Conservation (phyloP, 1,284 basidiomycete genomes). For the Leccinum insolens region DNA sequence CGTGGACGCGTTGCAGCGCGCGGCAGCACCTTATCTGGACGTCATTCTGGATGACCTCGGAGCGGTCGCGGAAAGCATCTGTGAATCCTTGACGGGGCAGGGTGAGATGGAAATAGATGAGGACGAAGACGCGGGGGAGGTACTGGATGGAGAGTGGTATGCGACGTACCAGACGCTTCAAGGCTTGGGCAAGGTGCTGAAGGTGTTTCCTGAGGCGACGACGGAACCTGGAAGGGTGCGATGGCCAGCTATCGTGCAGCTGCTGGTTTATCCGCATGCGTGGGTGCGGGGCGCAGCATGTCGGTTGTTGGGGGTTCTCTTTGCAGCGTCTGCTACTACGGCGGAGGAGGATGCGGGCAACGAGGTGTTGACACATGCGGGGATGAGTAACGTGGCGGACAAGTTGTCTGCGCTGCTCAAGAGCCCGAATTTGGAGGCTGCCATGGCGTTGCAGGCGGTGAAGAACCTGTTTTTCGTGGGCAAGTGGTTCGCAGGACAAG, state of each 20-base stretch:
- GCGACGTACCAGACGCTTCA: conserved; percentile 82
- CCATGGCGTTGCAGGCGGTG: conserved; percentile 83
- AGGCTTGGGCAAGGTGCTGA: conserved; percentile 66
- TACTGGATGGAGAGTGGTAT: conserved; percentile 67
- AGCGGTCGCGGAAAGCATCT: conserved; percentile 51
- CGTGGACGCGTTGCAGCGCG: conserved; percentile 59
- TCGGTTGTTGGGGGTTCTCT: conserved; percentile 76
- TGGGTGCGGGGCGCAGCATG: conserved; percentile 91
- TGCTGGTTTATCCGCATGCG: conserved; percentile 89
- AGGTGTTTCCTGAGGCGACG: conserved; percentile 53
- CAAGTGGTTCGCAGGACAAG: conserved; percentile 67
- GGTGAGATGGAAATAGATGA: conserved; percentile 45
- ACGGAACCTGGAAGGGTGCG: conserved; percentile 40
- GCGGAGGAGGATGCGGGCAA: conserved; percentile 17
- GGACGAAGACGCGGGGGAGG: conserved; percentile 36
- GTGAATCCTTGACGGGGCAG: conserved; percentile 33
- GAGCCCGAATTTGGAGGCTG: conserved; percentile 79
- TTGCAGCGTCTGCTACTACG: conserved; percentile 41
- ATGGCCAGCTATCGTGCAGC: conserved; percentile 70
- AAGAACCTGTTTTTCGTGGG: conserved; percentile 94
- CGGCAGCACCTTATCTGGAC: conserved; percentile 50
- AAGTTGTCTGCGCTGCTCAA: conserved; percentile 84
- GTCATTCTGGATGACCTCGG: conserved; percentile 64
- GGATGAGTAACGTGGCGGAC: conserved; percentile 74
- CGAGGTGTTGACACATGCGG: conserved; percentile 44